Evolutionary conservation across 2,329 filamentous ascomycete genomes (phyloP).

Genomic region (Diaporthe velutina): DNA sequence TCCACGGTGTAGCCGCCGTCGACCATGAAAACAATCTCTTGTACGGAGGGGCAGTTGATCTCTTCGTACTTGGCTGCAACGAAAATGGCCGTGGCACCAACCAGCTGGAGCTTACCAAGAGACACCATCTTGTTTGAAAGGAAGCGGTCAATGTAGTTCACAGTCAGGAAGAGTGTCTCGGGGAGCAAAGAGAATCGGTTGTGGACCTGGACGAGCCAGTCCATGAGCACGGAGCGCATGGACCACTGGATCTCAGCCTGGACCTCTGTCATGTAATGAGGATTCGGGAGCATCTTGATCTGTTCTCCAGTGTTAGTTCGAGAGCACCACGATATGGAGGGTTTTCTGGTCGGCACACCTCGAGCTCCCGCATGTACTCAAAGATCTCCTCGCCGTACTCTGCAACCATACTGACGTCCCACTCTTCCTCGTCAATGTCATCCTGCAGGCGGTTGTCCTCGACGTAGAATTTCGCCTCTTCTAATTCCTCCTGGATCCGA

Average conservation of each 20-base stretch:
- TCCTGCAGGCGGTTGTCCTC: conserved; percentile 75
- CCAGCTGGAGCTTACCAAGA: conserved; percentile 92
- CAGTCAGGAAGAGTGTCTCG: conserved; percentile 93
- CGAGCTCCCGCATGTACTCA: conserved; percentile 87
- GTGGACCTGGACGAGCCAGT: conserved; percentile 98
- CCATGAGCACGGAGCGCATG: conserved; percentile 97
- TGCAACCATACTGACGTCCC: conserved; percentile 97
- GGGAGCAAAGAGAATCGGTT: conserved; percentile 90
- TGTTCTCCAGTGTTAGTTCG: conserved; percentile 44
- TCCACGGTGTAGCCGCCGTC: conserved; percentile 90
- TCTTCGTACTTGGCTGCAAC: conserved; percentile 99
- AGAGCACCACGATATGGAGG: too few relatives aligned
- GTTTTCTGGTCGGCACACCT: conserved; percentile 67
- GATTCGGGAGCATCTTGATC: conserved; percentile 75
- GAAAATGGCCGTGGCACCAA: conserved; percentile 95
- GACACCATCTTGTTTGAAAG: conserved; percentile 95
- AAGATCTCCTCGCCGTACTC: conserved; percentile 98
- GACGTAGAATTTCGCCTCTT: conserved; percentile 73
- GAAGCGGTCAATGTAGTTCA: conserved; percentile 98
- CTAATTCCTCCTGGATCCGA: conserved; percentile 80
- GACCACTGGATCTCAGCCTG: conserved; percentile 99
- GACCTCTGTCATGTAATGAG: conserved; percentile 91
- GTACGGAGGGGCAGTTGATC: conserved; percentile 95
- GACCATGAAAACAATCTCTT: conserved; percentile 99
- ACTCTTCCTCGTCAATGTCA: conserved; percentile 88